Percentiles rank a stretch among this genome's conserved stretches.
phyloP scores from a whole-genome alignment of 306 rosid genomes.

The Quercus parvula region DNA sequence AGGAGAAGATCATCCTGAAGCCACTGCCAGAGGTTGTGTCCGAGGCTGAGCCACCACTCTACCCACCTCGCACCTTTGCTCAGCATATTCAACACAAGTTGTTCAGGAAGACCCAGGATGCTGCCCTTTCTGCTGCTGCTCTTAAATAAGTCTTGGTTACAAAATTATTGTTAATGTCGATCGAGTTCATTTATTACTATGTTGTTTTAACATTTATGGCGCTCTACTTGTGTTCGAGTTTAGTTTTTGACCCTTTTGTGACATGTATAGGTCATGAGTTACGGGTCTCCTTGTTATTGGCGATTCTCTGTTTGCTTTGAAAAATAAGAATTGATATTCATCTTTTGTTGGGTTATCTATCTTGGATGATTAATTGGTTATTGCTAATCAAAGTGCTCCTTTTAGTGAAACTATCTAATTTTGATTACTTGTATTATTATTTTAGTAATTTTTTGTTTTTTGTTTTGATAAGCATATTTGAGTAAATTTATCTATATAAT shows the following conservation, averaged over 20 bases:
- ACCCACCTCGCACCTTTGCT: constrained; percentile 77
- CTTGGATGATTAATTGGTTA: too few relatives aligned
- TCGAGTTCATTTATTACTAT: not conserved
- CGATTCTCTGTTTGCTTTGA: not conserved
- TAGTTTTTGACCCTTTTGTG: not conserved
- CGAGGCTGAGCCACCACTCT: constrained; percentile 43
- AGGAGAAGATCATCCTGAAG: constrained; percentile 77
- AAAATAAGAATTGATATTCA: not conserved
- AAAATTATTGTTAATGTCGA: not conserved
- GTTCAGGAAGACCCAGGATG: constrained; percentile 50
- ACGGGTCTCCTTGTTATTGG: not conserved
- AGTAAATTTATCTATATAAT: too few relatives aligned
- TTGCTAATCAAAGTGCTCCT: too few relatives aligned
- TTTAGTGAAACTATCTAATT: too few relatives aligned
- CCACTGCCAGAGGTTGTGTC: constrained; percentile 69
- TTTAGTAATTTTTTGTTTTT: too few relatives aligned
- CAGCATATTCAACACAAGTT: constrained; percentile 82
- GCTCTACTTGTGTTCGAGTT: too few relatives aligned
- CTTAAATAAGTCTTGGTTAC: not conserved
- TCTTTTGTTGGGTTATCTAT: not conserved
- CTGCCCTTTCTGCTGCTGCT: not conserved
- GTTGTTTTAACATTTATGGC: not conserved
- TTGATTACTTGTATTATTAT: too few relatives aligned
- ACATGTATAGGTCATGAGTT: not conserved
- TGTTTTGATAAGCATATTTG: too few relatives aligned